Evolutionary conservation across 345 rosid genomes (phyloP), one percentile per base, ranked within the genome.

Genomic region (Eucalyptus erythrocorys): DNA sequence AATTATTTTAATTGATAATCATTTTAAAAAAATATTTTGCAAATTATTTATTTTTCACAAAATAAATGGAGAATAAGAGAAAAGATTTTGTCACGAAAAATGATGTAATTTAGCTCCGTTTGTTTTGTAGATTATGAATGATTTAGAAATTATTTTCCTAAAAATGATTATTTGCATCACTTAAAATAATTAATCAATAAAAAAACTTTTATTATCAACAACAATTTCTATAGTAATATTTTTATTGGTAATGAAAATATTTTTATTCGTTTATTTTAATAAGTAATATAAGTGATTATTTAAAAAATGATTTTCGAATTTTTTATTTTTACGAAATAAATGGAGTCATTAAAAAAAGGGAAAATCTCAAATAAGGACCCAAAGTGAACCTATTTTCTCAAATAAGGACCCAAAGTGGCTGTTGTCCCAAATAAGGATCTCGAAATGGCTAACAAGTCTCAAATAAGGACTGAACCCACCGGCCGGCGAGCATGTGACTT

Each of bases 161-260:
- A 64, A n/a, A 64, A 13, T n/a, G 3, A n/a, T 64, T n/a, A 0
- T 13, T 15, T 66, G 11, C 7, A 64, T 64, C 0, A 0, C 0
- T 64, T 0, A n/a, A 30, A 66, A 32, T 14, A 66, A 0, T 68
- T 4, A 32, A 8, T 32, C 2, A 68, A 68, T 32, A 0, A 68
- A n/a, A 66, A 8, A 0, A 0, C 0, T 32, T 68, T 8, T 64
- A n/a, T 24, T 64, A 6, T 55, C 6, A 0, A 55, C 0, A 55
- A 55, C 0, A 55, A 10, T 24, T 55, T 55, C 0, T 0, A 0
- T 9, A 6, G 24, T 0, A 9, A 55, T 55, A 55, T 22, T 4
- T 55, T 55, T 0, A 0, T 9, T 0, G 11, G 13, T 0, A 8
- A 22, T 61, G 1, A 0, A 61, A 30, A 61, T 61, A 0, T 61